These are phyloP conservation scores for Colletotrichum sp. DNA, from an alignment of 2,329 filamentous ascomycete species.

Conservation along the genomic window DNA sequence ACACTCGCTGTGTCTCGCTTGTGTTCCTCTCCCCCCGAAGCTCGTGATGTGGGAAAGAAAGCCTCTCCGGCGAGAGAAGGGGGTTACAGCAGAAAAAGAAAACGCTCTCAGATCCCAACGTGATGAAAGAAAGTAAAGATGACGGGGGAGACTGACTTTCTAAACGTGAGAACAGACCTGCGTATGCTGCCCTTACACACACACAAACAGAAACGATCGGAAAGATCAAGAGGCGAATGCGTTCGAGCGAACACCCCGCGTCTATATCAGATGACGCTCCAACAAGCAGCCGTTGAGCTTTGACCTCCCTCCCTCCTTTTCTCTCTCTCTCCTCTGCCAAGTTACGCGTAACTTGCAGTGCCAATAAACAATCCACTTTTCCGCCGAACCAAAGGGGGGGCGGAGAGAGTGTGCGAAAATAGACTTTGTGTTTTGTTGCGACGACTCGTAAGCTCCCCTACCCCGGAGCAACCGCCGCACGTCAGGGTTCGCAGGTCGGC, in stretches of 20 bases:
- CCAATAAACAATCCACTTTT: neutral
- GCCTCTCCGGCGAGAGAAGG: neutral
- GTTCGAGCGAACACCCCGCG: conserved; percentile 1
- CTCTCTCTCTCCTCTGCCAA: neutral
- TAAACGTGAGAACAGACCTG: neutral
- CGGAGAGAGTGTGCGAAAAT: neutral
- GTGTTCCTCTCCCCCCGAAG: neutral
- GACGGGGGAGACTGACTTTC: neutral
- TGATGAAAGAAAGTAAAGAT: neutral
- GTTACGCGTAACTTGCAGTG: neutral
- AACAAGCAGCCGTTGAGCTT: conserved; percentile 1
- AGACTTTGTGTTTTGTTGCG: conserved; percentile 11
- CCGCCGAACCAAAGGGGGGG: neutral
- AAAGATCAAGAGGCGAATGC: neutral
- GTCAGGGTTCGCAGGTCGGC: neutral
- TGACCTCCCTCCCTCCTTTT: neutral
- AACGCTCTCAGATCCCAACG: neutral
- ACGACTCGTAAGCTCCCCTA: conserved; percentile 3
- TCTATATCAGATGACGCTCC: conserved; percentile 12
- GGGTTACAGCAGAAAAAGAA: neutral
- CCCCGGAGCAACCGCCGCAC: neutral
- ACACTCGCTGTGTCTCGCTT: neutral
- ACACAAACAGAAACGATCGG: neutral
- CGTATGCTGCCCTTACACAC: neutral
- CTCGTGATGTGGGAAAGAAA: neutral